Evolutionary conservation across 2,329 filamentous ascomycete genomes (phyloP).

Genomic region (Akanthomyces dipterigenus): DNA sequence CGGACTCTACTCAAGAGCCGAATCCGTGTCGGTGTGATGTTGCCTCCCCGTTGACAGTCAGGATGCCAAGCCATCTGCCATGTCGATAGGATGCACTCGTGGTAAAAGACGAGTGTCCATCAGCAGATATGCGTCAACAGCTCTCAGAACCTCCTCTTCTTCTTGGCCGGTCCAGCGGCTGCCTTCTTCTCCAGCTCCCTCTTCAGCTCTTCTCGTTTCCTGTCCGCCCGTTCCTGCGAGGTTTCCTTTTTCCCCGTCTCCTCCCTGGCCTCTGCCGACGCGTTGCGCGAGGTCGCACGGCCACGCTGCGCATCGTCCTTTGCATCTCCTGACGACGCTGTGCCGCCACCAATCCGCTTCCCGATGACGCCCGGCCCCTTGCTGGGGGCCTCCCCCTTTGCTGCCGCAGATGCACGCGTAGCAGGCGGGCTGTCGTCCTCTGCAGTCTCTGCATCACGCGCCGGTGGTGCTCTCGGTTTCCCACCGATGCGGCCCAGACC

Average conservation of each 20-base stretch:
- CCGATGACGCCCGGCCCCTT: conserved; percentile 30
- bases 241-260: conserved; percentile 31
- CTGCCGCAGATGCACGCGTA: conserved; percentile 10
- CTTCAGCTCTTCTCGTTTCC: conserved; percentile 45
- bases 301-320: conserved; percentile 17
- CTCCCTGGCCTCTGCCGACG: conserved; percentile 21
- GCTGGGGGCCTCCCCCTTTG: conserved; percentile 13
- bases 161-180: conserved; percentile 43
- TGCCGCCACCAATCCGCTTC: conserved; percentile 18
- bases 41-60: neutral
- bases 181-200: conserved; percentile 48
- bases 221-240: conserved; percentile 40
- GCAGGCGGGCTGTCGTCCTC: neutral
- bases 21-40: neutral
- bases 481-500: conserved; percentile 36
- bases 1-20: neutral
- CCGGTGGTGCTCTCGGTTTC: conserved; percentile 15
- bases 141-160: conserved; percentile 47
- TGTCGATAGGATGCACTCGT: neutral
- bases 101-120: neutral
- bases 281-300: conserved; percentile 16
- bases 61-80: neutral
- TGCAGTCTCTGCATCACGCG: conserved; percentile 13
- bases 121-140: too few relatives aligned
- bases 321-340: neutral